phyloP scores from a whole-genome alignment of 192 early-diverging fungal species.

The Coemansia sp. region DNA sequence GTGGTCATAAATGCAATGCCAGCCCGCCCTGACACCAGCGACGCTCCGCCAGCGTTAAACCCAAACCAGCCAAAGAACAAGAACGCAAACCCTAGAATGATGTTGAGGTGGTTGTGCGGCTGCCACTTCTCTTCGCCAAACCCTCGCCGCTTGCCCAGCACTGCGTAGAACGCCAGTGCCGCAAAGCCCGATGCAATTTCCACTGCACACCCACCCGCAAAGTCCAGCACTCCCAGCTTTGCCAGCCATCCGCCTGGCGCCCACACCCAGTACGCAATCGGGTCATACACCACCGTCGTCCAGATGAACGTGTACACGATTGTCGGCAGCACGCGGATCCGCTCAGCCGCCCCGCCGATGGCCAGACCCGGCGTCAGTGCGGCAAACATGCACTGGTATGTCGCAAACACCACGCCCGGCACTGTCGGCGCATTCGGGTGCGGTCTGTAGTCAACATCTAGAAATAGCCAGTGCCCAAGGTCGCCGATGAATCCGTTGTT shows the following conservation, averaged over 20 bases:
- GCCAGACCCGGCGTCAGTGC: constrained; percentile 72
- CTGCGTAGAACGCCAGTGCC: constrained; percentile 81
- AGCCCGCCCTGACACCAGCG: constrained; percentile 70
- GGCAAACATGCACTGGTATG: constrained; percentile 85
- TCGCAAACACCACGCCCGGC: constrained; percentile 65
- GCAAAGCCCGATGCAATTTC: constrained; percentile 80
- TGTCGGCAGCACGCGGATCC: constrained; percentile 69
- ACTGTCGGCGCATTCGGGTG: constrained; percentile 63
- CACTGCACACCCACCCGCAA: constrained; percentile 88
- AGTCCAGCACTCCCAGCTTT: constrained; percentile 77
- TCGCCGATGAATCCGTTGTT: constrained; percentile 74
- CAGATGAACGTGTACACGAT: constrained; percentile 70
- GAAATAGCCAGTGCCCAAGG: constrained; percentile 63
- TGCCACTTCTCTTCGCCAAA: constrained; percentile 62
- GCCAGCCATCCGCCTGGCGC: constrained; percentile 77
- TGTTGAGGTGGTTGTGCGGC: constrained; percentile 82
- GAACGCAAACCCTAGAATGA: constrained; percentile 75
- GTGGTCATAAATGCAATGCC: constrained; percentile 79
- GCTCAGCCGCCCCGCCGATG: constrained; percentile 72
- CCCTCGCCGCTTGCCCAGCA: constrained; percentile 77
- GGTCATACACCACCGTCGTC: constrained; percentile 73
- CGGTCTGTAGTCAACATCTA: constrained; percentile 60
- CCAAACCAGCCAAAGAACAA: constrained; percentile 94
- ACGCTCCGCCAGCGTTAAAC: constrained; percentile 84
- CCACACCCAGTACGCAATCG: constrained; percentile 86